Base-by-base conservation (phyloP, 345 rosid species). In the Firmiana major region DNA sequence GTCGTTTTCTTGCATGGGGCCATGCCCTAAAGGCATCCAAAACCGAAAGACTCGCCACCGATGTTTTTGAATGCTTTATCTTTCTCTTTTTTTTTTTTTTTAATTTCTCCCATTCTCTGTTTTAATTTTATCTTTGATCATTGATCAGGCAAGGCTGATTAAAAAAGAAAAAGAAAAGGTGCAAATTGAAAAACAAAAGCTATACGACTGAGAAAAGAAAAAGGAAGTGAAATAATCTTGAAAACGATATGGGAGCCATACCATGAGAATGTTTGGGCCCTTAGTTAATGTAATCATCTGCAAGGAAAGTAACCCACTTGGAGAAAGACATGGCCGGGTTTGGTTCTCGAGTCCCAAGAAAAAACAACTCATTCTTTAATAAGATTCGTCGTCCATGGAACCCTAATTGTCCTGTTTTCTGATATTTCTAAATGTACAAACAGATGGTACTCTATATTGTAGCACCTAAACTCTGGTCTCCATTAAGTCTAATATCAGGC, bases 251-350 rank as follows among this genome's bases (percentile, higher is more conserved):
- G 75, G 79, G 79, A 80, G 81, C 77, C 79, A 80, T 76, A 74
- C 82, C 87, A 83, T 82, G 84, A 79, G 88, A 82, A 85, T 85
- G 87, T 81, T 81, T 84, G 86, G 88, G 73, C 77, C 83, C 81
- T 78, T 55, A 15, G 83, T 69, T 77, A 71, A 84, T 79, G 85
- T 75, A 66, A 80, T 77, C 72, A 67, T 72, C 76, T 48, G 80
- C 70, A 79, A 64, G 64, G 85, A 78, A 69, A 82, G 81, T 79
- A 87, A 72, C 84, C 83, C 81, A 70, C 72, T 45, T 48, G 83
- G 31, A 71, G 85, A 70, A 79, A 63, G 79, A 83, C 70, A 75
- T 57, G 21, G 72, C 34, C 74, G 22, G 24, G 71, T 53, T 38
- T 79, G 62, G 34, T 55, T 74, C 77, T 79, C 87, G 45, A 51